Evolutionary conservation across 2,329 filamentous ascomycete species (phyloP), one percentile per base, ranked within the genome.

Genomic region (Monilinia laxa): DNA sequence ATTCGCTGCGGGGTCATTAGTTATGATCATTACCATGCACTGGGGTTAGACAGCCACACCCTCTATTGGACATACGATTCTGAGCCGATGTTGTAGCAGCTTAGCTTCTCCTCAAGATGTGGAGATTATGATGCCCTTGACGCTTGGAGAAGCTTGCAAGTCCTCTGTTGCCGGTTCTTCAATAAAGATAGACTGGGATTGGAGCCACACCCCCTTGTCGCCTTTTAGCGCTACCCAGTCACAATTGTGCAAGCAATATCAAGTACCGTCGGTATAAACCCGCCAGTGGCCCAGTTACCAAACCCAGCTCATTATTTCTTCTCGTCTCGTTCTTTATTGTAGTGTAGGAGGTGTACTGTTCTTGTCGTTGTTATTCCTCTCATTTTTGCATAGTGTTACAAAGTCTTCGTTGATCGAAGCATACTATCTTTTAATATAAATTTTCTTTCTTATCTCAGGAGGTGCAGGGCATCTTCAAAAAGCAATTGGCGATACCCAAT

Each of bases 351-450:
- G 42, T 52, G 57, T 56, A 55, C 51, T 64, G 16, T 63, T 67
- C 47, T 68, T 55, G 56, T 67, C 55, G 40, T 68, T 53, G 64
- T 66, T 68, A 60, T 70, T 57, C 62, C 55, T 57, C 54, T 67
- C 23, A 60, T 31, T 66, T 66, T 59, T 64, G 59, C 58, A 52
- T 69, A 62, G 63, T 56, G 68, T 69, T 67, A 60, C 62, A 68
- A 74, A 76, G 74, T 73, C 75, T 77, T 77, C 74, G 75, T 77
- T 72, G 76, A 77, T 72, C 76, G 74, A 75, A 77, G 76, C 74
- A 76, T 72, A 68, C 75, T 73, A 75, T 77, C 75, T 70, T 76
- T 77, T 72, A 72, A 74, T 75, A 73, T 67, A 42, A 42, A 16
- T 42, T 68, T 68, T 64, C 68, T 54, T 62, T 70, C 68, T 64